Evolutionary conservation across 805 yeast species (phyloP).

Genomic region (Candida germanica): DNA sequence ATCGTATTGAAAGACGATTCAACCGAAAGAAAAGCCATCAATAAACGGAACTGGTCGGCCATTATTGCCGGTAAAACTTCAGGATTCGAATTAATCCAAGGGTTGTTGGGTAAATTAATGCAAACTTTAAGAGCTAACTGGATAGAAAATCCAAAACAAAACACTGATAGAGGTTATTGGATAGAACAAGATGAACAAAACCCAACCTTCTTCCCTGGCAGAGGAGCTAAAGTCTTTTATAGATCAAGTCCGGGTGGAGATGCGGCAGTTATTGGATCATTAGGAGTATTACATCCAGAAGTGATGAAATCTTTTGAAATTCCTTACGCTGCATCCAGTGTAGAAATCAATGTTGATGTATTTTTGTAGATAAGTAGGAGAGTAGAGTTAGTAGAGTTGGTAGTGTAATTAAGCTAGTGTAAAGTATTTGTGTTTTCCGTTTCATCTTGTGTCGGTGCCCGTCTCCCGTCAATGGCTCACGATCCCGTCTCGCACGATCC

Average conservation of each 20-base stretch:
- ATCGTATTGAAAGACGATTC: constrained; percentile 78
- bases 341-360: constrained; percentile 86
- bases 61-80: constrained; percentile 91
- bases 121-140: constrained; percentile 90
- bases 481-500: too few species aligned
- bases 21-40: constrained; percentile 84
- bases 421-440: too few species aligned
- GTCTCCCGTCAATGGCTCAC: too few species aligned
- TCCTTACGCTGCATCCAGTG: constrained; percentile 88
- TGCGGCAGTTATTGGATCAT: constrained; percentile 64
- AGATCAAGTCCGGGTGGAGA: constrained; percentile 60
- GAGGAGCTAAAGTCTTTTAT: constrained; percentile 87
- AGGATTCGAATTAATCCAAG: constrained; percentile 93
- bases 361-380: too few species aligned
- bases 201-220: constrained; percentile 89
- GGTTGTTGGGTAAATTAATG: constrained; percentile 91
- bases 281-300: constrained; percentile 96
- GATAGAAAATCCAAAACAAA: constrained; percentile 55
- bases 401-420: too few species aligned
- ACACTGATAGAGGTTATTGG: constrained; percentile 76
- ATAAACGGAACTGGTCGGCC: constrained; percentile 94
- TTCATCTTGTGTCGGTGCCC: too few species aligned
- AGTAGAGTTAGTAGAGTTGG: too few species aligned
- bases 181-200: constrained; percentile 66
- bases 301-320: constrained; percentile 84